Evolutionary conservation across 2,329 filamentous ascomycete species (phyloP), one percentile per base, ranked within the genome.

Genomic region (Fusarium cicatricum): DNA sequence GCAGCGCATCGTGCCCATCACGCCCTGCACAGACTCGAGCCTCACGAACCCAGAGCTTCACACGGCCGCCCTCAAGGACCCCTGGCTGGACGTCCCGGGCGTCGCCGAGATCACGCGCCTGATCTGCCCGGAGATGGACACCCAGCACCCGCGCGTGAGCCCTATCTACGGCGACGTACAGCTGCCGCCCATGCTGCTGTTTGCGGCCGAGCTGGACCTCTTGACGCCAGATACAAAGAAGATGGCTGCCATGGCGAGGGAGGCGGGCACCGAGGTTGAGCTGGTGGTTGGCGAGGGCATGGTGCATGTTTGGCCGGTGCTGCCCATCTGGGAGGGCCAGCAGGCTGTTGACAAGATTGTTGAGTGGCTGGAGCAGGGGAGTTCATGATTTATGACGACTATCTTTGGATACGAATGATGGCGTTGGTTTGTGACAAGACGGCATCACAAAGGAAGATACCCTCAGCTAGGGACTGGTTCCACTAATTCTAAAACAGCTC

Each of bases 231-330:
- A 74, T 37, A 60, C 64, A 12, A 64, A 51, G 39, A 64, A 62
- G 37, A 69, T 73, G 64, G 72, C 64, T 7, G 57, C 64, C 7
- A 68, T 66, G 51, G 70, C 57, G 11, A 59, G 46, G 52, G 63
- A 64, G 8, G 51, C 63, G 11, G 70, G 69, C 5, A 52, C 65
- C 11, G 59, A 70, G 32, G 66, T 68, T 17, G 70, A 70, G 29
- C 42, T 71, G 10, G 59, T 72, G 5, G 36, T 66, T 12, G 71
- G 72, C 12, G 64, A 68, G 55, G 70, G 68, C 6, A 68, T 74
- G 72, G 60, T 73, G 41, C 72, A 74, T 29, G 70, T 70, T 9
- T 74, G 72, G 71, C 70, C 70, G 5, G 17, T 73, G 29, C 33
- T 73, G 5, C 64, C 70, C 8, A 62, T 71, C 4, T 62, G 64